phyloP scores from a whole-genome alignment of 2,329 filamentous ascomycete species.

The Zasmidium cellare region DNA sequence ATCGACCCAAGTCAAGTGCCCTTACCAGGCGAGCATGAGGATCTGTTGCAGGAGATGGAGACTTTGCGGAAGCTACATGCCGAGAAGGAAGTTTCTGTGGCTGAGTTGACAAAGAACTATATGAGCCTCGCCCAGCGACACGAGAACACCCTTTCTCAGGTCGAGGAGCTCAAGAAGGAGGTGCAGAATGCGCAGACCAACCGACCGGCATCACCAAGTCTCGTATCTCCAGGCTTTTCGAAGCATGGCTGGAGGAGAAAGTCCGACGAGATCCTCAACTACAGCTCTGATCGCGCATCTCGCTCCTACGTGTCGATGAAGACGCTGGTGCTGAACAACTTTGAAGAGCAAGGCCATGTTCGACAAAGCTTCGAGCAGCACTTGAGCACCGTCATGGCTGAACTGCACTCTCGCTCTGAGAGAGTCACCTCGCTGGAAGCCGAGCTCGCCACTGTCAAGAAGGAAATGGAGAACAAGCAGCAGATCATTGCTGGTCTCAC shows the following conservation, averaged over 20 bases:
- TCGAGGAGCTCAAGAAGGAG: constrained; percentile 89
- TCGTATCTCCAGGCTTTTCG: constrained; percentile 22
- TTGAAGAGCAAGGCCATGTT: constrained; percentile 76
- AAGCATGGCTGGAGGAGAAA: constrained; percentile 61
- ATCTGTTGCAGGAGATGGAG: constrained; percentile 71
- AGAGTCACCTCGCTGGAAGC: constrained; percentile 86
- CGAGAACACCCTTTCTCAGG: constrained; percentile 75
- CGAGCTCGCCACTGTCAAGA: constrained; percentile 78
- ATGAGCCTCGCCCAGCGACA: constrained; percentile 81
- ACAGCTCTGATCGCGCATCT: constrained; percentile 77
- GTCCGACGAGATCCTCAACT: constrained; percentile 33
- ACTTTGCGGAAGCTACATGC: constrained; percentile 67
- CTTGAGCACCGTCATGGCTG: constrained; percentile 87
- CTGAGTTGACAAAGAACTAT: constrained; percentile 73
- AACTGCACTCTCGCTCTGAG: constrained; percentile 82
- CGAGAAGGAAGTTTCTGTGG: constrained; percentile 76
- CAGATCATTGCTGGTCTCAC: constrained; percentile 93
- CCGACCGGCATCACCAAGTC: constrained; percentile 27
- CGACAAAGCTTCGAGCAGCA: constrained; percentile 94
- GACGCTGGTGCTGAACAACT: constrained; percentile 83
- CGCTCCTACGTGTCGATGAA: constrained; percentile 86
- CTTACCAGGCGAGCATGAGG: constrained; percentile 48
- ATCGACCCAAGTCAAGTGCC: constrained; percentile 10
- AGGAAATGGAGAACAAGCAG: constrained; percentile 96
- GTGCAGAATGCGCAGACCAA: constrained; percentile 63